phyloP scores from a whole-genome alignment of 169 alveolate species.

The Fabrea salina region DNA sequence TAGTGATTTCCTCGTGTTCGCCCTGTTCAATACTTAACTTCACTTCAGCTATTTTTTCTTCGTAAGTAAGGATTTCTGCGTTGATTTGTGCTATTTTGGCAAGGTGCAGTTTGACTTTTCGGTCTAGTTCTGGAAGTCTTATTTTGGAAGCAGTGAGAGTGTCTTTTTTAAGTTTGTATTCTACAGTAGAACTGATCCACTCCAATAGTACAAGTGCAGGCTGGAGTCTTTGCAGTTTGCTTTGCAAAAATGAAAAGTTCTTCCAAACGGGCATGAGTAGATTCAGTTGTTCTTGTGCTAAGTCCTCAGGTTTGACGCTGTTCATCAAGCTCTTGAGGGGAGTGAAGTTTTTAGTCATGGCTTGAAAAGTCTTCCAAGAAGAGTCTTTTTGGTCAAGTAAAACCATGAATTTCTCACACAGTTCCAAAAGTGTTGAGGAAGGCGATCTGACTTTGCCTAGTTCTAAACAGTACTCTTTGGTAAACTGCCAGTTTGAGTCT shows the following conservation, averaged over 20 bases:
- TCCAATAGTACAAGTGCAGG: not conserved
- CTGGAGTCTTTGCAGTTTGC: not conserved
- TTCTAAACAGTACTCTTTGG: constrained; percentile 5
- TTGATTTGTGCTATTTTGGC: constrained; percentile 12
- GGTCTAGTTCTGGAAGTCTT: not conserved
- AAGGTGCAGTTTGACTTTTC: not conserved
- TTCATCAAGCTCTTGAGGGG: not conserved
- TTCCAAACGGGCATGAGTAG: not conserved
- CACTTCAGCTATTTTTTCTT: constrained; percentile 13
- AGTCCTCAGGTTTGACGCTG: not conserved
- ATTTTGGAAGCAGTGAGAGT: not conserved
- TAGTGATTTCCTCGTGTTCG: not conserved
- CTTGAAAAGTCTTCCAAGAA: constrained; percentile 10
- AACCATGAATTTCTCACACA: not conserved
- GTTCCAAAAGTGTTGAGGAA: not conserved
- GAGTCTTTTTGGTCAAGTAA: constrained; percentile 24
- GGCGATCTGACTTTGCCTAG: not conserved
- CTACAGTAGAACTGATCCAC: constrained; percentile 5
- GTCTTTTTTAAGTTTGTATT: constrained; percentile 18
- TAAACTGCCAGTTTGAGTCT: constrained; percentile 28
- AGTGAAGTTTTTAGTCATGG: constrained; percentile 3
- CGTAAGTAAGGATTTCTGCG: not conserved
- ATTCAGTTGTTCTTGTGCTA: constrained; percentile 14
- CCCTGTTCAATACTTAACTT: not conserved
- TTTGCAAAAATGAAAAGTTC: not conserved